Conservation (phyloP, 2,329 filamentous ascomycete species). For the Xylaria sp. region DNA sequence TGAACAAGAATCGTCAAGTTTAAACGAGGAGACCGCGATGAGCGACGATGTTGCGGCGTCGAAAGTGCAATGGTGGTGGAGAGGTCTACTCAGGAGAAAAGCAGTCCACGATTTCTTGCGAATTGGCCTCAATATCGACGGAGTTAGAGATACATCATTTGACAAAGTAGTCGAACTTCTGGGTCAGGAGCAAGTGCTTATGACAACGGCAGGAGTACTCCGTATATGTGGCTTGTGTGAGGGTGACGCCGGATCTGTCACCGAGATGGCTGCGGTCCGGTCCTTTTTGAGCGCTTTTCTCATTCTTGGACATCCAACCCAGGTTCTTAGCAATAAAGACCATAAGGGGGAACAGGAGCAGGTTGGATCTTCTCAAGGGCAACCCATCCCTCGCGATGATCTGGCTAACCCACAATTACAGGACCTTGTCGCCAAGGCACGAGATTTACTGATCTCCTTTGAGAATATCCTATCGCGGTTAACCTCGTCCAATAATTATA, state of each 20-base stretch:
- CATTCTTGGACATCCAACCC: conserved; percentile 77
- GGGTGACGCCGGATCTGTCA: conserved; percentile 64
- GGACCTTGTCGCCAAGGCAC: conserved; percentile 77
- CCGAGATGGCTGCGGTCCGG: conserved; percentile 72
- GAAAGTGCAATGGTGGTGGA: conserved; percentile 75
- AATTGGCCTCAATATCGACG: conserved; percentile 72
- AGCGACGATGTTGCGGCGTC: conserved; percentile 66
- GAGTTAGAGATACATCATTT: conserved; percentile 72
- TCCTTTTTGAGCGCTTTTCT: conserved; percentile 82
- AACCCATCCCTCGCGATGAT: conserved; percentile 56
- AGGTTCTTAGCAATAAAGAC: conserved; percentile 77
- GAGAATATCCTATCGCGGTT: conserved; percentile 73
- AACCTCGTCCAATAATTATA: conserved; percentile 69
- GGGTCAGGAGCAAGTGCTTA: conserved; percentile 68
- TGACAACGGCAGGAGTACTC: conserved; percentile 69
- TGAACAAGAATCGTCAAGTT: conserved; percentile 51
- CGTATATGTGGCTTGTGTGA: conserved; percentile 73
- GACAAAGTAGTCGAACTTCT: conserved; percentile 75
- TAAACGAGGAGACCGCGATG: conserved; percentile 60
- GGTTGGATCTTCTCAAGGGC: conserved; percentile 50
- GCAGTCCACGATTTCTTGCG: conserved; percentile 69
- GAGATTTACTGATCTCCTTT: conserved; percentile 78
- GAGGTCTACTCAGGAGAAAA: conserved; percentile 60
- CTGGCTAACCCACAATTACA: conserved; percentile 67
- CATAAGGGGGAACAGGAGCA: conserved; percentile 65